These are phyloP conservation scores for Trifolium pratense DNA, from an alignment of 306 rosid species.

Conservation along the genomic window DNA sequence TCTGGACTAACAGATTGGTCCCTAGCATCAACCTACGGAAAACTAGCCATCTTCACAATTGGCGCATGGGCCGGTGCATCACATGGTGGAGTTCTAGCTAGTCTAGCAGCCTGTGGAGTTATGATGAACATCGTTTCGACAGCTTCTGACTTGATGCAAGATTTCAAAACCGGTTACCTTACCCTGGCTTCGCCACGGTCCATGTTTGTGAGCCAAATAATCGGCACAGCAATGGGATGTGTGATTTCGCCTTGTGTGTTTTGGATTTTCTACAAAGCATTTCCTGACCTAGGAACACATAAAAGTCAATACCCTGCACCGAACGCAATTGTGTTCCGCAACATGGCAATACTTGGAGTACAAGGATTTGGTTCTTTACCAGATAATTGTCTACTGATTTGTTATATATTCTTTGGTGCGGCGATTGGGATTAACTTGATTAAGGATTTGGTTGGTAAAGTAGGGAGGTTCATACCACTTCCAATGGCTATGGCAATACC, in stretches of 20 bases:
- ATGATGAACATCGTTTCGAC: slow-evolving; percentile 64
- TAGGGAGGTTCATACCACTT: slow-evolving; percentile 54
- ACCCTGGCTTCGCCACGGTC: slow-evolving; percentile 58
- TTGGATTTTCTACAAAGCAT: slow-evolving; percentile 61
- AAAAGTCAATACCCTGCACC: slow-evolving; percentile 53
- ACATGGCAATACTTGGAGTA: slow-evolving; percentile 54
- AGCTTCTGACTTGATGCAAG: slow-evolving; percentile 59
- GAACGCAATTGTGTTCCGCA: slow-evolving; percentile 47
- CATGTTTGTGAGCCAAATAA: slow-evolving; percentile 63
- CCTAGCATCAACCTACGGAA: slow-evolving; percentile 57
- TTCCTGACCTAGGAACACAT: slow-evolving; percentile 50
- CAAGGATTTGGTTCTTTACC: slow-evolving; percentile 53
- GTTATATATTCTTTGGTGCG: slow-evolving; percentile 48
- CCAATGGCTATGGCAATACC: slow-evolving; percentile 69
- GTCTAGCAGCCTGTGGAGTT: slow-evolving; percentile 61
- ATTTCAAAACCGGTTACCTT: slow-evolving; percentile 59
- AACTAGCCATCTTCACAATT: slow-evolving; percentile 57
- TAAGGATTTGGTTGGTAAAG: slow-evolving; percentile 49
- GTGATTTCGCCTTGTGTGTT: slow-evolving; percentile 56
- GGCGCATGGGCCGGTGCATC: slow-evolving; percentile 64
- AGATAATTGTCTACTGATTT: slow-evolving; percentile 51
- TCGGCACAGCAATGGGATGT: slow-evolving; percentile 64
- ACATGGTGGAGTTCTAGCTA: slow-evolving; percentile 57
- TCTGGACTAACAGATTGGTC: slow-evolving; percentile 62
- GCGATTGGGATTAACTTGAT: slow-evolving; percentile 47